Evolutionary conservation across 2,329 filamentous ascomycete genomes (phyloP), one percentile per base, ranked within the genome.

Genomic region (Neurospora sp.): DNA sequence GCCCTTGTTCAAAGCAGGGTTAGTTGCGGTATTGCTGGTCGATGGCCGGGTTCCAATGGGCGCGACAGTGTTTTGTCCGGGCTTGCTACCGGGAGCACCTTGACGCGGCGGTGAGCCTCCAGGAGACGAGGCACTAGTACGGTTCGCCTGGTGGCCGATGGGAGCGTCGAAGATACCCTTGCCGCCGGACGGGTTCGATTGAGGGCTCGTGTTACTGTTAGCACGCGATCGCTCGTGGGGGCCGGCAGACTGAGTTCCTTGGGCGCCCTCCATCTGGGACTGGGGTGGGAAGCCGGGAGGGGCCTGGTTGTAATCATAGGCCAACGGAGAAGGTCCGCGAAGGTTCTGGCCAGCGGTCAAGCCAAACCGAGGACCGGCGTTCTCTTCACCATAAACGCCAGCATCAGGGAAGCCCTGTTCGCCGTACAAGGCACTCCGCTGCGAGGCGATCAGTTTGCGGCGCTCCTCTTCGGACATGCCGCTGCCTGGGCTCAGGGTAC

Each of bases 371-470:
- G 87, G 82, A 23, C 83, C 83, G 73, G 87, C 86, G 38, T 86
- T 86, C 77, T 94, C 92, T 72, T 93, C 91, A 67, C 89, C 84
- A 76, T 91, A 90, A 74, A 84, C 85, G 72, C 84, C 85, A 74
- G 87, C 88, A 74, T 90, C 89, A 78, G 90, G 88, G 79, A 92
- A 91, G 68, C 86, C 80, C 11, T 85, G 85, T 78, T 92, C 92
- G 79, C 93, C 93, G 81, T 98, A 99, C 74, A 99, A 83, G 74
- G 95, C 94, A 81, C 91, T 94, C 81, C 96, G 93, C 83, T 98
- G 96, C 78, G 95, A 94, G 76, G 94, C 92, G 81, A 98, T 97
- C 80, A 98, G 86, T 77, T 98, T 95, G 76, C 95, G 93, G 77
- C 95, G 95, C 78, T 97, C 94, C 77, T 97, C 94, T 83, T 98